A percentile compares a stretch with the other conserved stretches of the same genome.
phyloP scores from a whole-genome alignment of 2,329 filamentous ascomycete species.

The Colletotrichum australisinense region DNA sequence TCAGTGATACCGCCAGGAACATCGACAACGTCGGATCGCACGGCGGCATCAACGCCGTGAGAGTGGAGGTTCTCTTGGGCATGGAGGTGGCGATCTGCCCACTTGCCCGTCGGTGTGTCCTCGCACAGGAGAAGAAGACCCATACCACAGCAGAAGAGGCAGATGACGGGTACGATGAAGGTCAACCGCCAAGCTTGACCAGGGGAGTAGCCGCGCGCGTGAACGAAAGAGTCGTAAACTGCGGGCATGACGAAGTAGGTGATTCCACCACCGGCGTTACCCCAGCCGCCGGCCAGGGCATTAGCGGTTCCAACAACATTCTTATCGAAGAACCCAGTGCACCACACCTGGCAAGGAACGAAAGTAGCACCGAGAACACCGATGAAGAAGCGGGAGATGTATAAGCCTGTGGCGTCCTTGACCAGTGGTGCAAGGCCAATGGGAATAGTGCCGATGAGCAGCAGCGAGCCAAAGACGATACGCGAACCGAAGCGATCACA shows the following conservation, averaged over 20 bases:
- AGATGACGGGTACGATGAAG: slow-evolving; percentile 85
- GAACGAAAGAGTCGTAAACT: slow-evolving; percentile 81
- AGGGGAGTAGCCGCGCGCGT: slow-evolving; percentile 66
- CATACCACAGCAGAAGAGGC: slow-evolving; percentile 75
- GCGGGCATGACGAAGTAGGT: slow-evolving; percentile 96
- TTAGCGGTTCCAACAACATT: slow-evolving; percentile 92
- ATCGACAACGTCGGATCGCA: slow-evolving; percentile 54
- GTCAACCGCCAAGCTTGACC: slow-evolving; percentile 85
- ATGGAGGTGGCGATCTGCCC: slow-evolving; percentile 76
- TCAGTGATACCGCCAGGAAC: slow-evolving; percentile 63
- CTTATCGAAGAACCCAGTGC: slow-evolving; percentile 92
- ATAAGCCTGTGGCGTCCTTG: slow-evolving; percentile 71
- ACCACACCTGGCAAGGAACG: slow-evolving; percentile 92
- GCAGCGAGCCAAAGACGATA: slow-evolving; percentile 79
- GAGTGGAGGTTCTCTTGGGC: slow-evolving; percentile 63
- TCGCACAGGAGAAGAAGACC: slow-evolving; percentile 79
- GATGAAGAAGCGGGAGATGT: slow-evolving; percentile 81
- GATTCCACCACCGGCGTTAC: slow-evolving; percentile 89
- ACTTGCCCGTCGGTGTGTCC: slow-evolving; percentile 85
- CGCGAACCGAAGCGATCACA: slow-evolving; percentile 89
- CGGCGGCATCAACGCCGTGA: slow-evolving; percentile 55
- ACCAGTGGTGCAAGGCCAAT: slow-evolving; percentile 85
- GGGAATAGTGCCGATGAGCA: slow-evolving; percentile 84
- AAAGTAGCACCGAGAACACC: slow-evolving; percentile 83
- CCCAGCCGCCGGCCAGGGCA: slow-evolving; percentile 84